Base-by-base conservation (phyloP, 2,329 filamentous ascomycete genomes). In the Cladosporium phlei region DNA sequence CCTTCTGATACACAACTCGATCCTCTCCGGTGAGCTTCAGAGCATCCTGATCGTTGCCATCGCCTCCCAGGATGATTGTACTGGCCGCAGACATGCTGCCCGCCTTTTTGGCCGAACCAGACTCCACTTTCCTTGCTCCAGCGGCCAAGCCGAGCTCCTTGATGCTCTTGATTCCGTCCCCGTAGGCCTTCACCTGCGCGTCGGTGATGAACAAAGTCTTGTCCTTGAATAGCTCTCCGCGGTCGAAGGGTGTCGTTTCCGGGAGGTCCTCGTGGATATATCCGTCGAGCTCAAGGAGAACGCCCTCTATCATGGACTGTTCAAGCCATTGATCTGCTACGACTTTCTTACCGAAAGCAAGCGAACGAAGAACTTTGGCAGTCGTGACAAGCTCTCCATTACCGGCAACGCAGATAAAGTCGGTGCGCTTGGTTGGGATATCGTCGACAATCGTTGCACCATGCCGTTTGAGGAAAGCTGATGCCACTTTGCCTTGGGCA, bases 131-230 rank as follows among this genome's bases (percentile, higher is more conserved):
- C 4, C 48, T 56, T 1, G 67, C 70, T 3, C 72, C 72, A 6
- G 64, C 64, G 4, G 62, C 60, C 25, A 58, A 59, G 16, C 59
- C 63, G 1, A 74, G 60, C 4, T 61, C 53, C 25, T 66, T 59
- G 4, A 75, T 61, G n/a, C 69, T 66, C 1, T 53, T 46, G 50
- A 69, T 73, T 2, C 58, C 58, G 3, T 65, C 63, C 4, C 56
- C 59, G n/a, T 65, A 62, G n/a, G 59, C 55, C 16, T 55, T 57
- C 28, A 63, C 63, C 12, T 71, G 58, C 2, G 63, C 56, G 8
- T 63, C 63, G 0, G 74, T 76, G 57, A 76, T 69, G 54, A 73
- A 77, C 20, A 78, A 62, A 5, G 65, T 69, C 52, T 70, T 72
- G 49, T 70, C 70, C 1, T 63, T 48, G 56, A 80, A 78, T 0